These are phyloP conservation scores for Talaromyces sp. DNA, from an alignment of 2,329 filamentous ascomycete genomes.

Conservation along the genomic window DNA sequence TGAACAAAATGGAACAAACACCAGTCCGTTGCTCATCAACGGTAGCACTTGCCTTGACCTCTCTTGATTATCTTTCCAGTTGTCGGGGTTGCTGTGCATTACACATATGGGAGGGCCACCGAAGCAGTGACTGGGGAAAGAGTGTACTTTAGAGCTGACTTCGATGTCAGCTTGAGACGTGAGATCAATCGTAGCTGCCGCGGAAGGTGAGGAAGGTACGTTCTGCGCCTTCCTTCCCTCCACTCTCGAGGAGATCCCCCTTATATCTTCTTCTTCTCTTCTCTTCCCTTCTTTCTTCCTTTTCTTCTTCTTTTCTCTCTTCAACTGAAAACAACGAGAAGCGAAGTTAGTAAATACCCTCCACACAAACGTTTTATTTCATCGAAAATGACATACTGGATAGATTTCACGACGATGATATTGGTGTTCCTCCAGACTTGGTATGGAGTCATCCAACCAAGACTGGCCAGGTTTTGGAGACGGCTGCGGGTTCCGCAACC, in stretches of 20 bases:
- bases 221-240: background rate
- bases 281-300: background rate
- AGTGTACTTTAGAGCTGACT: no score
- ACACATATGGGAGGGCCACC: no score
- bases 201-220: background rate
- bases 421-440: background rate
- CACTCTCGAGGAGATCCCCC: background rate
- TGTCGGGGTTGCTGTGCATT: no score
- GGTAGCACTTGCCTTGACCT: no score
- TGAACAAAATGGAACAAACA: no score
- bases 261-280: background rate
- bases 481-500: background rate
- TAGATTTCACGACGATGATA: background rate
- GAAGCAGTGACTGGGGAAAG: no score
- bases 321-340: background rate
- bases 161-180: background rate
- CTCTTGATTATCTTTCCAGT: no score
- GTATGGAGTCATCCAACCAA: background rate
- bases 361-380: background rate
- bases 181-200: background rate
- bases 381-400: background rate
- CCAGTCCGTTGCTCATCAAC: no score
- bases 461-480: background rate
- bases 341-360: background rate
- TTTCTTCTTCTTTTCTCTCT: background rate